Evolutionary conservation across 371 early-diverging fungal species (phyloP).

Genomic region (Capillidium heterosporum): DNA sequence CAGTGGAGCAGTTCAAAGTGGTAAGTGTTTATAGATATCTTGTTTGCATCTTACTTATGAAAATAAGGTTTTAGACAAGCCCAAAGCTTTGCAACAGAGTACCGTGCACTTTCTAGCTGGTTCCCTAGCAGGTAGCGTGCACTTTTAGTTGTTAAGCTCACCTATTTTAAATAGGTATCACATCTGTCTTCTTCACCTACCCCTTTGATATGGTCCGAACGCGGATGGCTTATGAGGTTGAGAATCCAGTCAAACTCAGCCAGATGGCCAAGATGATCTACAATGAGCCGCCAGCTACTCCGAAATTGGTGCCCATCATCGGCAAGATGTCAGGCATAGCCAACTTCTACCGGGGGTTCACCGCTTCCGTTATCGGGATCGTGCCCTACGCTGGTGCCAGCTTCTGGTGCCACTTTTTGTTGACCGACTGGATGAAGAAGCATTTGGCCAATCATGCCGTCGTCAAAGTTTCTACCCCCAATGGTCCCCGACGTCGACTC

Average conservation of each 20-base stretch:
- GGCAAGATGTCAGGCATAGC: conserved; percentile 12
- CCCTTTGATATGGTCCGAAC: conserved; percentile 88
- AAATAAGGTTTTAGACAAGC: not conserved
- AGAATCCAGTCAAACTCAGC: conserved; percentile 16
- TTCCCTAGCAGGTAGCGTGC: conserved; percentile 42
- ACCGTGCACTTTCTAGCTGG: conserved; percentile 48
- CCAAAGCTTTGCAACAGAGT: conserved; percentile 14
- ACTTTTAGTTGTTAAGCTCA: not conserved
- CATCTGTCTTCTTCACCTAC: conserved; percentile 81
- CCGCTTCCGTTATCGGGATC: conserved; percentile 81
- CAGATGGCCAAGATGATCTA: conserved; percentile 24
- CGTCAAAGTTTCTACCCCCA: conserved; percentile 7
- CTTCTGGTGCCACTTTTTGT: conserved; percentile 51
- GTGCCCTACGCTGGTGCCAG: conserved; percentile 92
- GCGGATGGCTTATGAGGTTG: conserved; percentile 74
- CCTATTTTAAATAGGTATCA: conserved; percentile 36
- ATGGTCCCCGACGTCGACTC: conserved; percentile 17
- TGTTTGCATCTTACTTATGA: no score
- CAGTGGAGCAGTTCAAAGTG: conserved; percentile 70
- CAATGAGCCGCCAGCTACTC: conserved; percentile 24
- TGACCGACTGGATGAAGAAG: conserved; percentile 33
- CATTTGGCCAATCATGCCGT: conserved; percentile 13
- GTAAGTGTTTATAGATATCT: conserved; percentile 17
- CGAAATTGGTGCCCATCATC: conserved; percentile 1
- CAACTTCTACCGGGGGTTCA: conserved; percentile 87